Percentiles rank a stretch among this genome's conserved stretches.
These are phyloP conservation scores for Pelargonium australe DNA, from an alignment of 441 rosid species.

Conservation along the genomic window DNA sequence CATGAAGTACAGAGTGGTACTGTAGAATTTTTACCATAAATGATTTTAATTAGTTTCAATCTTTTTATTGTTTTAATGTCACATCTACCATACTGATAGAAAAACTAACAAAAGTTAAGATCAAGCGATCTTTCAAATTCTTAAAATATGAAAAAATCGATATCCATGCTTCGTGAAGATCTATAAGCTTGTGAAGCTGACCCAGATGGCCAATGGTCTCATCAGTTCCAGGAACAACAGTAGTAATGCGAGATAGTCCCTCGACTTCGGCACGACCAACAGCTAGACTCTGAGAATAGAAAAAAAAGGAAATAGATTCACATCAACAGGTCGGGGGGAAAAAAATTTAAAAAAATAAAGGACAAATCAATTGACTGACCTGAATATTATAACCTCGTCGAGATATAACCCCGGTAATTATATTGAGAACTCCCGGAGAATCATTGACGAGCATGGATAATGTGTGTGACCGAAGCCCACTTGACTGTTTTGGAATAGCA, in stretches of 20 bases:
- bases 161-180: slow-evolving; percentile 45
- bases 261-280: slow-evolving; percentile 57
- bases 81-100: too few species aligned
- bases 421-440: slow-evolving; percentile 59
- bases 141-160: too few species aligned
- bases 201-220: slow-evolving; percentile 48
- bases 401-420: slow-evolving; percentile 55
- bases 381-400: slow-evolving; percentile 68
- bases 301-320: slow-evolving; percentile 10
- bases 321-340: slow-evolving; percentile 12
- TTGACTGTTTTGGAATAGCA: slow-evolving; percentile 21
- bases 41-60: too few species aligned
- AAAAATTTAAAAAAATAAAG: not conserved
- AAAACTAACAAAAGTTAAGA: too few species aligned
- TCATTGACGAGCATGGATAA: slow-evolving; percentile 50
- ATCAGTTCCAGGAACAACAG: slow-evolving; percentile 63
- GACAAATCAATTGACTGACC: slow-evolving; percentile 28
- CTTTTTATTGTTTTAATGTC: too few species aligned
- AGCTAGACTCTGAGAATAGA: slow-evolving; percentile 47
- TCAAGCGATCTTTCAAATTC: too few species aligned
- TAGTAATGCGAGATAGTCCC: slow-evolving; percentile 58
- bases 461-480: slow-evolving; percentile 54
- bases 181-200: slow-evolving; percentile 54
- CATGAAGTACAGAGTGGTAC: not conserved
- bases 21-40: too few species aligned